Evolutionary conservation across 2,329 filamentous ascomycete genomes (phyloP).

Genomic region (Fusarium secorum): DNA sequence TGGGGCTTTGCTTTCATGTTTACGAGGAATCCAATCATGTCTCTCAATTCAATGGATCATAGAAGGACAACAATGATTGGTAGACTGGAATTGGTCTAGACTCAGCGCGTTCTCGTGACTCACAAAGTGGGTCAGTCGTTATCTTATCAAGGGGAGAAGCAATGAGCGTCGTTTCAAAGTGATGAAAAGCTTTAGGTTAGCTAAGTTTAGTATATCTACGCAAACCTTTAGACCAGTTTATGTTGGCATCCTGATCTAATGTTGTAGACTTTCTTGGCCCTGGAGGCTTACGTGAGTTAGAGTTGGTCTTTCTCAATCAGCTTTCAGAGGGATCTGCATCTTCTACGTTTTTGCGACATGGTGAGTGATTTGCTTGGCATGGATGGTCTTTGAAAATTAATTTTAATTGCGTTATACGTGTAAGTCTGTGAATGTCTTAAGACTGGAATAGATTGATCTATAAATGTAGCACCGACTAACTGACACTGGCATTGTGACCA

Average conservation of each 20-base stretch:
- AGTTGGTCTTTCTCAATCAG: neutral
- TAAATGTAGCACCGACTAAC: neutral
- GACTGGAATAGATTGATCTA: neutral
- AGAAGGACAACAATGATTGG: neutral
- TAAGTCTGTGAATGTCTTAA: too few species aligned
- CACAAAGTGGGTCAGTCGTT: neutral
- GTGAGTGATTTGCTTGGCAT: neutral
- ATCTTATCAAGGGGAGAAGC: neutral
- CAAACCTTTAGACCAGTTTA: neutral
- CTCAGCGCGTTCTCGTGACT: neutral
- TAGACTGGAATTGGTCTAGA: neutral
- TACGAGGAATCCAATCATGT: neutral
- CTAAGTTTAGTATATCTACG: neutral
- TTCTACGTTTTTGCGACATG: neutral
- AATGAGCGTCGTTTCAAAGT: neutral
- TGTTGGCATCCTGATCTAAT: neutral
- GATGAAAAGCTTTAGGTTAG: neutral
- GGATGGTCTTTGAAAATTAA: too few species aligned
- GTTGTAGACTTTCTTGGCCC: accelerated
- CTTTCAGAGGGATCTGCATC: neutral
- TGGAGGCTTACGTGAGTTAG: neutral
- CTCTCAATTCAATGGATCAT: accelerated
- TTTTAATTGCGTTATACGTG: neutral
- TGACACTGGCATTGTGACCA: neutral
- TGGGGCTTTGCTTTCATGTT: neutral